Evolutionary conservation across 352 stramenopile species (phyloP).

Genomic region (Globisporangium cederbergense): DNA sequence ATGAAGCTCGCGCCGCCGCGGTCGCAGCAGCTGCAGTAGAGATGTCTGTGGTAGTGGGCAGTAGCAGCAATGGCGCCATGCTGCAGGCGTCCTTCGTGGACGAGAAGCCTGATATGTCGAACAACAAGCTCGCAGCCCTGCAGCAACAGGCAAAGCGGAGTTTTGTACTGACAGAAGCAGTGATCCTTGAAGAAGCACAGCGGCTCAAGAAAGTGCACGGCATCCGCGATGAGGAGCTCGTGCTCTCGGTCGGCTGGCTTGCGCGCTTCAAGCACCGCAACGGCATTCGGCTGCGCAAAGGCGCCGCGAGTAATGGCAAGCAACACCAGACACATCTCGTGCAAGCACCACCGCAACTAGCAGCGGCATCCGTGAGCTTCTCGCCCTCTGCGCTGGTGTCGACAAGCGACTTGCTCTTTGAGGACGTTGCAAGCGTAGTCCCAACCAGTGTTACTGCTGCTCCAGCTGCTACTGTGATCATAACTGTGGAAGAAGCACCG

Average conservation of each 20-base stretch:
- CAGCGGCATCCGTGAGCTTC: constrained; percentile 2
- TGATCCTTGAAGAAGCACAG: constrained; percentile 76
- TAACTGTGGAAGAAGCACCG: background rate
- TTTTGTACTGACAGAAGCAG: constrained; percentile 44
- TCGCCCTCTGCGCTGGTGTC: background rate
- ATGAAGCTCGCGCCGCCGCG: background rate
- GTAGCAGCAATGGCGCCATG: background rate
- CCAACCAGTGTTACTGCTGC: background rate
- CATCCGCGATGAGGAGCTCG: constrained; percentile 60
- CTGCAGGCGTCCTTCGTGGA: constrained; percentile 3
- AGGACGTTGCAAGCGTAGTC: background rate
- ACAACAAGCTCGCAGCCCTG: background rate
- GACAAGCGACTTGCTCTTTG: constrained; percentile 3
- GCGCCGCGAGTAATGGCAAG: constrained; percentile 13
- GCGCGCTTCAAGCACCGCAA: constrained; percentile 70
- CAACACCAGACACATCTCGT: constrained; percentile 5
- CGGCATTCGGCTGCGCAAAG: constrained; percentile 62
- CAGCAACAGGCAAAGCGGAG: background rate
- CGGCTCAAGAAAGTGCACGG: constrained; percentile 61
- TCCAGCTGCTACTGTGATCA: background rate
- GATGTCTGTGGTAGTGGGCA: background rate
- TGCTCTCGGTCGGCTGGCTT: constrained; percentile 73
- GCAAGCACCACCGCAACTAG: background rate
- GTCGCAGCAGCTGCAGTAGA: background rate
- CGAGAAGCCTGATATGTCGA: background rate